These are phyloP conservation scores for Xylaria flabelliformis DNA, from an alignment of 495 filamentous ascomycete species.

Conservation along the genomic window DNA sequence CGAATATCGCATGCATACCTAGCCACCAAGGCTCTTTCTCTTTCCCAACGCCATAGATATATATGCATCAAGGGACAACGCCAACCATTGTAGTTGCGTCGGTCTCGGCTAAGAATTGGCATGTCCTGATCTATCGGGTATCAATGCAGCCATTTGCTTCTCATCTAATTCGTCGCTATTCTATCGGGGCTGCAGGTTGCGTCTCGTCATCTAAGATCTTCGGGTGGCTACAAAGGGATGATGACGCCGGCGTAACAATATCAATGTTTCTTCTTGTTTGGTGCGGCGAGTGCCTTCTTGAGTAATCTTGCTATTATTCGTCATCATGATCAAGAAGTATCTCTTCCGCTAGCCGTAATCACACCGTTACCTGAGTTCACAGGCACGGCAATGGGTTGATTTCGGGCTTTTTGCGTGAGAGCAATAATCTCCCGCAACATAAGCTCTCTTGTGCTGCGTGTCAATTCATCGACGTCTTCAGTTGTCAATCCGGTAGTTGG, in stretches of 20 bases:
- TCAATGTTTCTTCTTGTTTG: neutral
- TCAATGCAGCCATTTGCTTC: conserved; percentile 31
- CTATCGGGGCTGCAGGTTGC: neutral
- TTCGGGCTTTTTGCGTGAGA: conserved; percentile 59
- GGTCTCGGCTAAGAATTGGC: conserved; percentile 4
- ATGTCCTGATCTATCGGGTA: conserved; percentile 38
- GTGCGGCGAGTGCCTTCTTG: neutral
- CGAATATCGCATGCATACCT: conserved; percentile 6
- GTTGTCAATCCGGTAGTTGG: conserved; percentile 75
- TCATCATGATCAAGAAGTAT: conserved; percentile 40
- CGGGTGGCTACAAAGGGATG: neutral
- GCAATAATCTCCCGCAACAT: conserved; percentile 79
- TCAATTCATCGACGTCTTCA: conserved; percentile 82
- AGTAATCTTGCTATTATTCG: neutral
- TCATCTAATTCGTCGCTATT: conserved; percentile 12
- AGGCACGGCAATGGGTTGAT: conserved; percentile 41
- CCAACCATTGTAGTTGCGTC: neutral
- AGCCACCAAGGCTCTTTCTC: neutral
- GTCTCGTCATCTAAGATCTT: neutral
- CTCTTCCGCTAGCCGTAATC: conserved; percentile 43
- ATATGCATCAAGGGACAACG: neutral
- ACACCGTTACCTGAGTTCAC: conserved; percentile 36
- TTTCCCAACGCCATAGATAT: conserved; percentile 8
- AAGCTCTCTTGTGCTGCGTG: conserved; percentile 69
- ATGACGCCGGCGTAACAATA: neutral